phyloP scores from a whole-genome alignment of 2,329 filamentous ascomycete species.

The Aureobasidium lini region DNA sequence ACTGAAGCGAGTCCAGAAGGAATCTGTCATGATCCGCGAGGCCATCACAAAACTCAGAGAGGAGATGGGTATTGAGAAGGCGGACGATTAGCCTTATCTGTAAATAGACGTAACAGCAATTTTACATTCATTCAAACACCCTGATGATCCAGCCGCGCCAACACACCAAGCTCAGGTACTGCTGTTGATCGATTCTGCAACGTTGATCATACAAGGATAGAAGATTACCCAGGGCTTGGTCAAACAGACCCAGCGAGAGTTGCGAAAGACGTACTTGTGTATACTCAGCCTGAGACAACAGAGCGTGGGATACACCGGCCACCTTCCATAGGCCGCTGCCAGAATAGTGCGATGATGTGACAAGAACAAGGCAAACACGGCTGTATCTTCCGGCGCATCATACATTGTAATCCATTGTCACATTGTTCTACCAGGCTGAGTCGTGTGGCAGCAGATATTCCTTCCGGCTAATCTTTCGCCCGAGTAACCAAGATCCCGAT shows the following conservation, averaged over 20 bases:
- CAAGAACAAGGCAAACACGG: neutral
- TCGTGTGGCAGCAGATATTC: neutral
- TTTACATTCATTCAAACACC: neutral
- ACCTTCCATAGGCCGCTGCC: neutral
- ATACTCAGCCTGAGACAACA: neutral
- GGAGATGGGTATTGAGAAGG: constrained; percentile 8
- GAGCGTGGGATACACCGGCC: neutral
- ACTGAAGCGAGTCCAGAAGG: constrained; percentile 3
- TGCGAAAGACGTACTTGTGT: neutral
- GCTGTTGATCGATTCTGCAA: too few species aligned
- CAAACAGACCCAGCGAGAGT: neutral
- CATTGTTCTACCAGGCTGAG: neutral
- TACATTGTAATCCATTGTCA: neutral
- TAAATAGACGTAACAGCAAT: neutral
- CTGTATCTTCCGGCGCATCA: neutral
- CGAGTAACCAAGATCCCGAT: neutral
- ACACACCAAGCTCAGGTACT: too few species aligned
- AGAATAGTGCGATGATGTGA: neutral
- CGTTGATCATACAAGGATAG: too few species aligned
- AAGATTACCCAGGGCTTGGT: neutral
- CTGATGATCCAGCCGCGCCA: too few species aligned
- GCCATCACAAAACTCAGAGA: constrained; percentile 1
- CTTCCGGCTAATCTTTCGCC: neutral
- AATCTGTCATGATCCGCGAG: neutral
- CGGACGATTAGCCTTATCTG: neutral